Evolutionary conservation across 495 filamentous ascomycete genomes (phyloP).

Genomic region (Chaetomium fimeti): DNA sequence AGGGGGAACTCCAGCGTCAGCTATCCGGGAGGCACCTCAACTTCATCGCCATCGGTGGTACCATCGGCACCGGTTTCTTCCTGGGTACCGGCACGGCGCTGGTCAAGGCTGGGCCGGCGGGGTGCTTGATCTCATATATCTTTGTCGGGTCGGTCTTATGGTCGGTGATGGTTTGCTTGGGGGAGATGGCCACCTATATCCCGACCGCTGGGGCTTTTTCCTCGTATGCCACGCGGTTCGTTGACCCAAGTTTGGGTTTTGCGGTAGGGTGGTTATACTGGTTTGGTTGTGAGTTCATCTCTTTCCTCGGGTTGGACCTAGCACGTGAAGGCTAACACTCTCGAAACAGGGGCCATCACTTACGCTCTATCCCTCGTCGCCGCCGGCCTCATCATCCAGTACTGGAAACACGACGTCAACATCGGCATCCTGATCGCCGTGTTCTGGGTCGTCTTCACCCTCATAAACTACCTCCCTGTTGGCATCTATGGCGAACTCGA

Average conservation of each 20-base stretch:
- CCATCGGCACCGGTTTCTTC: constrained; percentile 75
- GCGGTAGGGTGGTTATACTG: constrained; percentile 70
- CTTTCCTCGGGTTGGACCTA: not conserved
- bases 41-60: constrained; percentile 67
- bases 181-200: constrained; percentile 73
- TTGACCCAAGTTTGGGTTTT: constrained; percentile 73
- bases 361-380: constrained; percentile 75
- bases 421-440: constrained; percentile 73
- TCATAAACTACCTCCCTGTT: constrained; percentile 66
- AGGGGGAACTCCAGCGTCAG: constrained; percentile 30
- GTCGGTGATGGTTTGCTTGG: constrained; percentile 56
- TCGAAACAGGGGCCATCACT: constrained; percentile 51
- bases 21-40: constrained; percentile 54
- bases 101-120: constrained; percentile 61
- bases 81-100: constrained; percentile 66
- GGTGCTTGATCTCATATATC: constrained; percentile 66
- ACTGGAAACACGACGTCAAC: constrained; percentile 59
- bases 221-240: constrained; percentile 68
- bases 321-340: constrained; percentile 6
- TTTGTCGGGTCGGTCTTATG: constrained; percentile 66
- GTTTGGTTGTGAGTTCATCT: constrained; percentile 41
- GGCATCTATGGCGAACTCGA: constrained; percentile 70
- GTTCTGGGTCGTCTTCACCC: constrained; percentile 67
- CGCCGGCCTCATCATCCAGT: constrained; percentile 71
- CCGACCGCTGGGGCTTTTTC: constrained; percentile 76